Percentiles rank a stretch among this genome's conserved stretches.
Conservation (phyloP, 441 rosid genomes). For the Populus hybrid region DNA sequence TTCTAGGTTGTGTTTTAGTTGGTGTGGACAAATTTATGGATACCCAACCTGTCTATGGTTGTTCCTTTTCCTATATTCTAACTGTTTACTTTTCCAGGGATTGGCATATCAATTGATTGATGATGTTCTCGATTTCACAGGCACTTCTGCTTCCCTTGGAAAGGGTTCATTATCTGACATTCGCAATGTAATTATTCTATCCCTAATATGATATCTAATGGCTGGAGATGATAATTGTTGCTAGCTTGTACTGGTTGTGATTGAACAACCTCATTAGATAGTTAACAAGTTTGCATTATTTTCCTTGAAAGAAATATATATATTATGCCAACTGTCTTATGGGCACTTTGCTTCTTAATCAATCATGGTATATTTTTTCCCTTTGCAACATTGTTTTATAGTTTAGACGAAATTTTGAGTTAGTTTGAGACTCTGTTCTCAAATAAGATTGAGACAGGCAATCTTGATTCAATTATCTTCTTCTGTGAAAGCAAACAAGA, state of each 20-base stretch:
- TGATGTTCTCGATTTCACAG: constrained; percentile 92
- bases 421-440: neutral
- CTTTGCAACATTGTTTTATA: neutral
- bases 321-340: neutral
- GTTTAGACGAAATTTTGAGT: neutral
- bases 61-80: neutral
- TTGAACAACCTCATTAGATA: neutral
- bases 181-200: constrained; percentile 53
- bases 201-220: constrained; percentile 2
- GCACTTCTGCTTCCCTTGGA: constrained; percentile 92
- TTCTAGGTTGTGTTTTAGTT: neutral
- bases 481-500: neutral
- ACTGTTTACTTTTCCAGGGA: constrained; percentile 46
- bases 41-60: neutral
- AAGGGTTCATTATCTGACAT: constrained; percentile 93
- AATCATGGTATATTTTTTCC: no score
- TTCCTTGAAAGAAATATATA: neutral
- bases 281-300: neutral
- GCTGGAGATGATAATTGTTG: neutral
- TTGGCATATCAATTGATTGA: constrained; percentile 92
- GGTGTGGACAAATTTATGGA: neutral
- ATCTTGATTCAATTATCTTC: neutral
- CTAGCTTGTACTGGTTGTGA: neutral
- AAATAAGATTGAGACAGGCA: neutral
- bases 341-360: neutral